Conservation (phyloP, 495 filamentous ascomycete genomes). For the Viridothelium virens region DNA sequence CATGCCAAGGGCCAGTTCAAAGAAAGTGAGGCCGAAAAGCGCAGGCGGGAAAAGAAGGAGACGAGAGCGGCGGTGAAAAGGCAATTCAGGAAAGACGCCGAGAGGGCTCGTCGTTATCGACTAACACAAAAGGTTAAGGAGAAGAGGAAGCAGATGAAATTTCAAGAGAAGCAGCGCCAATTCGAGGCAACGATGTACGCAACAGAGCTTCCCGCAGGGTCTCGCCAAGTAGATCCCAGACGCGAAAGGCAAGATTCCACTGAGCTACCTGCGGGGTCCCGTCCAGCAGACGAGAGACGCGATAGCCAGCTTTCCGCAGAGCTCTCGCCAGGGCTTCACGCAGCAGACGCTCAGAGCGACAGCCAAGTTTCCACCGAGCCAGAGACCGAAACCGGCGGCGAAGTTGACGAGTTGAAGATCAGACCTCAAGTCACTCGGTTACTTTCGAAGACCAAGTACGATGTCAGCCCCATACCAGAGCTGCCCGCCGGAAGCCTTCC, state of each 20-base stretch:
- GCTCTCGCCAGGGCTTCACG: too few relatives aligned
- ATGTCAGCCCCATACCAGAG: background rate
- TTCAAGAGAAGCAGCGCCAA: conserved; percentile 18
- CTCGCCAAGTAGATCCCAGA: background rate
- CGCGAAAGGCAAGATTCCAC: background rate
- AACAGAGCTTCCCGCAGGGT: background rate
- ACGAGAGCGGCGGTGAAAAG: conserved; percentile 34
- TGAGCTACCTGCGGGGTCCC: too few relatives aligned
- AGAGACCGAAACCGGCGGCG: background rate
- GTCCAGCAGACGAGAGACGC: too few relatives aligned
- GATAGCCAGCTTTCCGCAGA: too few relatives aligned
- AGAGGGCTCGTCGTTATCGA: conserved; percentile 20
- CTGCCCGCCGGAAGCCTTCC: background rate
- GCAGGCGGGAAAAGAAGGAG: conserved; percentile 39
- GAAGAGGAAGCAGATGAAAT: conserved; percentile 26
- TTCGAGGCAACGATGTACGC: background rate
- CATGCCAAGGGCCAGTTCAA: conserved; percentile 65
- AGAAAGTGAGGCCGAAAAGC: conserved; percentile 59
- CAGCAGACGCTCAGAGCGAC: background rate
- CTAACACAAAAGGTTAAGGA: conserved; percentile 26
- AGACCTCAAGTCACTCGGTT: background rate
- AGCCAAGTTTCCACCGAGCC: conserved; percentile 3
- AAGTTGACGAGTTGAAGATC: background rate
- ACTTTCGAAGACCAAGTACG: conserved; percentile 5
- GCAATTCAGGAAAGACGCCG: conserved; percentile 24